These are phyloP conservation scores for Extremus antarcticus DNA, from an alignment of 495 filamentous ascomycete species.

Conservation along the genomic window DNA sequence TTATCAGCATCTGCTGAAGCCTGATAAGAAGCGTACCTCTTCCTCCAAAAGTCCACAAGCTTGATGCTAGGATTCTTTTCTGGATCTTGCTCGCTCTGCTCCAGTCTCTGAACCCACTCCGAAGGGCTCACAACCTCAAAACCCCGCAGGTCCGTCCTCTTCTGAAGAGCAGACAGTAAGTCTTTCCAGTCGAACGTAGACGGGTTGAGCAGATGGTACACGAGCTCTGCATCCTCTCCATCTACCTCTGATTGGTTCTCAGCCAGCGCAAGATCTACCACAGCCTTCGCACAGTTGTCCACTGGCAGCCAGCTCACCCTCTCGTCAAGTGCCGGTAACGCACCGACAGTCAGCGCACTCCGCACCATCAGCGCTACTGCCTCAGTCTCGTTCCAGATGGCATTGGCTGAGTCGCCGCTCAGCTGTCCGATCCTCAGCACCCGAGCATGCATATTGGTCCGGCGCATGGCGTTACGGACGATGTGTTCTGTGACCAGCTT, in stretches of 20 bases:
- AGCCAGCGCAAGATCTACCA: conserved; percentile 36
- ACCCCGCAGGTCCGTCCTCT: background rate
- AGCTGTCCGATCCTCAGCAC: conserved; percentile 52
- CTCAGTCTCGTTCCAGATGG: conserved; percentile 51
- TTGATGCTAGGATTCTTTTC: conserved; percentile 50
- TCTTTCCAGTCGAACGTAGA: conserved; percentile 41
- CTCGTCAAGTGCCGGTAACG: conserved; percentile 39
- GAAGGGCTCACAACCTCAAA: conserved; percentile 39
- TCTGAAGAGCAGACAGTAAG: conserved; percentile 38
- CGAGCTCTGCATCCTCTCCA: conserved; percentile 2
- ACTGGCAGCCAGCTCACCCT: conserved; percentile 43
- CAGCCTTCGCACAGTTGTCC: conserved; percentile 38
- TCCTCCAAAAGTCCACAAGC: conserved; percentile 42
- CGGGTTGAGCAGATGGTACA: conserved; percentile 47
- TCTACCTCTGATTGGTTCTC: background rate
- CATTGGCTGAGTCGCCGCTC: conserved; percentile 39
- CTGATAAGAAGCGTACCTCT: conserved; percentile 16
- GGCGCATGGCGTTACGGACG: conserved; percentile 4
- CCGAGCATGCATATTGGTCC: conserved; percentile 32
- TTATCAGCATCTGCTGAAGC: background rate
- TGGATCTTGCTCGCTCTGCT: conserved; percentile 34
- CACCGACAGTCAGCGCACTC: conserved; percentile 38
- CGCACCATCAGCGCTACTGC: conserved; percentile 46
- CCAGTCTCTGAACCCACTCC: conserved; percentile 41
- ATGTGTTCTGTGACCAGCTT: conserved; percentile 46